Evolutionary conservation across 306 rosid genomes (phyloP).

Genomic region (Cyamopsis tetragonoloba): DNA sequence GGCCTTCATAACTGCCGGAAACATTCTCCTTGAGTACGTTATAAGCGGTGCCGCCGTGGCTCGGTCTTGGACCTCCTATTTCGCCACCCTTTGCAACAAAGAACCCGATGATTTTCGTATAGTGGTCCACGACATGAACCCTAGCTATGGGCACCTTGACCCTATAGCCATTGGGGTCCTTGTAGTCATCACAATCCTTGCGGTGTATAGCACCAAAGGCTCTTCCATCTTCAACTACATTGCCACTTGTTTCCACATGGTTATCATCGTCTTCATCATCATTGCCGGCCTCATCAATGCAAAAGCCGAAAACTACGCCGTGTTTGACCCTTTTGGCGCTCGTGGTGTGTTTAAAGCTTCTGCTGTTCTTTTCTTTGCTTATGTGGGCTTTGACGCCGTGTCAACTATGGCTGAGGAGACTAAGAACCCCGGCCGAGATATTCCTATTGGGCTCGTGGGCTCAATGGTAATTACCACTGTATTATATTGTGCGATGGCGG

Average conservation of each 20-base stretch:
- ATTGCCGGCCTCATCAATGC: slow-evolving; percentile 68
- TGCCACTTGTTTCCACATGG: slow-evolving; percentile 58
- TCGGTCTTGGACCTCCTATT: slow-evolving; percentile 86
- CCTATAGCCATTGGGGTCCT: slow-evolving; percentile 62
- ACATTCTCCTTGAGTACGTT: slow-evolving; percentile 69
- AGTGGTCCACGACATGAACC: slow-evolving; percentile 12
- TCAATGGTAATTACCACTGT: slow-evolving; percentile 58
- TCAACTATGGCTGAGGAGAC: slow-evolving; percentile 92
- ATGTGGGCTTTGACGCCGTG: slow-evolving; percentile 77
- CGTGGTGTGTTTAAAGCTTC: slow-evolving; percentile 64
- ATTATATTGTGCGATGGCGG: slow-evolving; percentile 51
- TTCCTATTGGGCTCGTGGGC: slow-evolving; percentile 79
- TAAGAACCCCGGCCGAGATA: slow-evolving; percentile 68
- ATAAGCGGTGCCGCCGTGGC: slow-evolving; percentile 69
- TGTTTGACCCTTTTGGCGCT: slow-evolving; percentile 30
- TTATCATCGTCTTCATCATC: slow-evolving; percentile 59
- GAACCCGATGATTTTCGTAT: slow-evolving; percentile 55
- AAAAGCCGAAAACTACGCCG: slow-evolving; percentile 41
- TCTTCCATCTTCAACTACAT: slow-evolving; percentile 78
- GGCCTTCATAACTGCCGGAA: slow-evolving; percentile 81
- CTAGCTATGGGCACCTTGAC: slow-evolving; percentile 48
- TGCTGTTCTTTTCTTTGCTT: slow-evolving; percentile 82
- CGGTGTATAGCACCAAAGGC: slow-evolving; percentile 73
- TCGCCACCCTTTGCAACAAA: slow-evolving; percentile 63
- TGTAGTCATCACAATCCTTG: slow-evolving; percentile 36